These are phyloP conservation scores for Thalassia testudinum DNA, from an alignment of 116 monocot species.

Conservation along the genomic window DNA sequence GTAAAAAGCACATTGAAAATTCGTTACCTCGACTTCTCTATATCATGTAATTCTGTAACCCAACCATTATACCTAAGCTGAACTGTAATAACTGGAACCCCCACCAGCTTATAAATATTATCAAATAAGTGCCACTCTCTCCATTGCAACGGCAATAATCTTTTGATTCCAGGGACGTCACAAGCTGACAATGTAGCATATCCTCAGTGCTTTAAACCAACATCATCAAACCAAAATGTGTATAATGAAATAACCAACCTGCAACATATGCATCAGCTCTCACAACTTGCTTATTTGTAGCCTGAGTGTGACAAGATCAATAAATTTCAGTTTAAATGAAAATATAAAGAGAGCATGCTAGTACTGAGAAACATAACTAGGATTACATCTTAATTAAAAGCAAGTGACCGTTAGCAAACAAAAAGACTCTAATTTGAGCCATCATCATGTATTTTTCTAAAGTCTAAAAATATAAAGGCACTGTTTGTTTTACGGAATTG, in stretches of 20 bases:
- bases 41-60: constrained; percentile 85
- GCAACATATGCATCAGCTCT: constrained; percentile 98
- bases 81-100: constrained; percentile 95
- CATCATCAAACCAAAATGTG: no score
- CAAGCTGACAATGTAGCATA: constrained; percentile 42
- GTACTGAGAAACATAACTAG: background rate
- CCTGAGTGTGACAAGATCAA: constrained; percentile 21
- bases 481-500: no score
- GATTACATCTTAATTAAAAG: background rate
- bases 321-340: background rate
- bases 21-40: constrained; percentile 63
- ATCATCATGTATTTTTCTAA: no score
- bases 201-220: no score
- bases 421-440: no score
- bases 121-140: constrained; percentile 82
- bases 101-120: constrained; percentile 80
- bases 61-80: constrained; percentile 95
- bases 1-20: background rate
- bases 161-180: constrained; percentile 99
- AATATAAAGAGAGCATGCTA: no score
- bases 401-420: no score
- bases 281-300: constrained; percentile 64
- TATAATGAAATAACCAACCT: constrained; percentile 65
- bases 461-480: no score
- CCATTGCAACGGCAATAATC: constrained; percentile 78